Percentiles rank a stretch among this genome's conserved stretches.
Conservation (phyloP, 495 filamentous ascomycete genomes). For the Penicillium ochrochloron region DNA sequence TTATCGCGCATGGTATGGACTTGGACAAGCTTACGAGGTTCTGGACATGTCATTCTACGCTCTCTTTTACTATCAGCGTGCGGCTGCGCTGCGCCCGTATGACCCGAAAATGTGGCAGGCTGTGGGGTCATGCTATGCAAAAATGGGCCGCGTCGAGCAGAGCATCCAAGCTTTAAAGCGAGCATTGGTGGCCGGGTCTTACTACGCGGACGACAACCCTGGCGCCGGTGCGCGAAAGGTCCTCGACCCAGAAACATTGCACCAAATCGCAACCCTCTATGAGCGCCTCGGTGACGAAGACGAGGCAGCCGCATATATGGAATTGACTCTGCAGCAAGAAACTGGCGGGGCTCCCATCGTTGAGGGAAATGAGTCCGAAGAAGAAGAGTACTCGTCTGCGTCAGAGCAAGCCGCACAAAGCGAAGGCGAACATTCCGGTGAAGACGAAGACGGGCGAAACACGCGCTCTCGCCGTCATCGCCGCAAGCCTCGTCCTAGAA, state of each 20-base stretch:
- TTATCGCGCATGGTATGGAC: constrained; percentile 97
- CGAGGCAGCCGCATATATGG: constrained; percentile 91
- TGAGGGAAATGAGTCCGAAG: constrained; percentile 40
- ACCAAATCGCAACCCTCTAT: constrained; percentile 88
- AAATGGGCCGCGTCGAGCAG: constrained; percentile 79
- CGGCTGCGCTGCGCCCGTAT: constrained; percentile 85
- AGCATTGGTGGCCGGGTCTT: constrained; percentile 80
- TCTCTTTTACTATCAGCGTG: constrained; percentile 96
- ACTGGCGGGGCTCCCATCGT: constrained; percentile 52
- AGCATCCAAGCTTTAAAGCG: constrained; percentile 95
- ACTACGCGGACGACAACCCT: constrained; percentile 65
- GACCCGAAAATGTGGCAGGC: constrained; percentile 99
- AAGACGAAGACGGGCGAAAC: constrained; percentile 37
- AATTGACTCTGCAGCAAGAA: constrained; percentile 89
- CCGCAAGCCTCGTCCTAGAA: constrained; percentile 29
- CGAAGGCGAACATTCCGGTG: constrained; percentile 50
- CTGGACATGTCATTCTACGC: constrained; percentile 98
- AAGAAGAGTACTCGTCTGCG: constrained; percentile 33
- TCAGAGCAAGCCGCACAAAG: constrained; percentile 29
- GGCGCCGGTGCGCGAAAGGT: constrained; percentile 49
- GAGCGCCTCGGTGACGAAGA: constrained; percentile 74
- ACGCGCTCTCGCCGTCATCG: constrained; percentile 22
- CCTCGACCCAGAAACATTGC: constrained; percentile 86
- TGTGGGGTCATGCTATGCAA: constrained; percentile 86
- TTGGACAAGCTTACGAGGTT: constrained; percentile 96